These are phyloP conservation scores for Eucalyptus pumila DNA, from an alignment of 345 rosid species.

Conservation along the genomic window DNA sequence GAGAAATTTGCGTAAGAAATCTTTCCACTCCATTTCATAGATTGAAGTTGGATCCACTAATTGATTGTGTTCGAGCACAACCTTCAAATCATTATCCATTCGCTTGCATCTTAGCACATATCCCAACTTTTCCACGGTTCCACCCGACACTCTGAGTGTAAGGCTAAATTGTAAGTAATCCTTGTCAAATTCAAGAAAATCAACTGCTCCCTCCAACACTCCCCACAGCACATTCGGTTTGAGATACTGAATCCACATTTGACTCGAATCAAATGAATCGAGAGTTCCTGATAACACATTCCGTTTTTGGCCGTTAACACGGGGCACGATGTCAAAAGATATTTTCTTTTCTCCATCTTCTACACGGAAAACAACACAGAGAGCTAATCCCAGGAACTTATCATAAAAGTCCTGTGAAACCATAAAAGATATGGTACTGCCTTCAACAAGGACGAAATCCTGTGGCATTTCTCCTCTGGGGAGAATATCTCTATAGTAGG, in stretches of 20 bases:
- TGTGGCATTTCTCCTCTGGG: too few species aligned
- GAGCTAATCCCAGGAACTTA: too few species aligned
- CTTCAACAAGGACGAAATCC: too few species aligned
- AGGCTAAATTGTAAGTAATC: too few species aligned
- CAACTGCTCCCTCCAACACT: background rate
- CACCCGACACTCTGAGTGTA: background rate
- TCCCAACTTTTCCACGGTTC: background rate
- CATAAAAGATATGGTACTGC: too few species aligned
- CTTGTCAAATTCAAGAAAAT: too few species aligned
- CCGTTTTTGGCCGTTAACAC: too few species aligned
- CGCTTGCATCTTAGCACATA: background rate
- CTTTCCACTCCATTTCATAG: background rate
- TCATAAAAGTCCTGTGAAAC: too few species aligned
- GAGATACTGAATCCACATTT: background rate
- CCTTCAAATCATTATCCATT: background rate
- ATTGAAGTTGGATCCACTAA: background rate
- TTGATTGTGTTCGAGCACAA: background rate
- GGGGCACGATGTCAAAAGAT: too few species aligned
- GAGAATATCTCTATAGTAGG: accelerated
- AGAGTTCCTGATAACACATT: background rate
- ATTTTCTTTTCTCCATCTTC: too few species aligned
- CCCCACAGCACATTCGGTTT: background rate
- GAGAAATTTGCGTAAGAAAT: too few species aligned
- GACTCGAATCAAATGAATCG: accelerated
- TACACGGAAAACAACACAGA: too few species aligned